These are phyloP conservation scores for Verruconis gallopava DNA, from an alignment of 2,329 filamentous ascomycete species.

Conservation along the genomic window DNA sequence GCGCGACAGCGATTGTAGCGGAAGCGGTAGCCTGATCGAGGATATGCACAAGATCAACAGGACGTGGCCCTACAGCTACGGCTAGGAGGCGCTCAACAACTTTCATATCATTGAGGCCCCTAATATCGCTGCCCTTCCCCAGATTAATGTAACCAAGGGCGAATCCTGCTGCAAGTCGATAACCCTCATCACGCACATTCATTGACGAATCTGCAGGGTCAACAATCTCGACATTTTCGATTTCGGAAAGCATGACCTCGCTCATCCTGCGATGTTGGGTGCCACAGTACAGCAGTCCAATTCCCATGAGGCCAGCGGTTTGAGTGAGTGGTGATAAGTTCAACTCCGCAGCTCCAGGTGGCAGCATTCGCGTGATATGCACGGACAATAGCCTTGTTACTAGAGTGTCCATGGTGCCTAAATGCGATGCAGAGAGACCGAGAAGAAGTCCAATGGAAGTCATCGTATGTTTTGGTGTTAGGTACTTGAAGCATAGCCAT, in stretches of 20 bases:
- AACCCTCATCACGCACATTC: slow-evolving; percentile 82
- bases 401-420: slow-evolving; percentile 93
- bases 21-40: slow-evolving; percentile 86
- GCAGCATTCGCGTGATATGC: slow-evolving; percentile 89
- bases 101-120: slow-evolving; percentile 84
- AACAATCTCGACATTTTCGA: slow-evolving; percentile 74
- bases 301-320: slow-evolving; percentile 93
- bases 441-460: slow-evolving; percentile 92
- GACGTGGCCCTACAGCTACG: slow-evolving; percentile 77
- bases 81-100: slow-evolving; percentile 78
- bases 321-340: slow-evolving; percentile 89
- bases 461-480: slow-evolving; percentile 99
- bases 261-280: slow-evolving; percentile 98
- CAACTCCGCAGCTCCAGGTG: slow-evolving; percentile 80
- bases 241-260: slow-evolving; percentile 96
- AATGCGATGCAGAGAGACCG: slow-evolving; percentile 81
- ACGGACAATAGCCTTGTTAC: slow-evolving; percentile 89
- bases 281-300: slow-evolving; percentile 84
- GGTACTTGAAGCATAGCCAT: slow-evolving; percentile 97
- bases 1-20: slow-evolving; percentile 76
- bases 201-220: slow-evolving; percentile 58
- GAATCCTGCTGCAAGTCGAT: slow-evolving; percentile 85
- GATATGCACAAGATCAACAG: slow-evolving; percentile 83
- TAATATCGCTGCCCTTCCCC: slow-evolving; percentile 75
- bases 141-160: slow-evolving; percentile 90